A percentile compares a stretch with the other conserved stretches of the same genome.
Conservation (phyloP, 352 stramenopile species). For the Aphanomyces stellatus region DNA sequence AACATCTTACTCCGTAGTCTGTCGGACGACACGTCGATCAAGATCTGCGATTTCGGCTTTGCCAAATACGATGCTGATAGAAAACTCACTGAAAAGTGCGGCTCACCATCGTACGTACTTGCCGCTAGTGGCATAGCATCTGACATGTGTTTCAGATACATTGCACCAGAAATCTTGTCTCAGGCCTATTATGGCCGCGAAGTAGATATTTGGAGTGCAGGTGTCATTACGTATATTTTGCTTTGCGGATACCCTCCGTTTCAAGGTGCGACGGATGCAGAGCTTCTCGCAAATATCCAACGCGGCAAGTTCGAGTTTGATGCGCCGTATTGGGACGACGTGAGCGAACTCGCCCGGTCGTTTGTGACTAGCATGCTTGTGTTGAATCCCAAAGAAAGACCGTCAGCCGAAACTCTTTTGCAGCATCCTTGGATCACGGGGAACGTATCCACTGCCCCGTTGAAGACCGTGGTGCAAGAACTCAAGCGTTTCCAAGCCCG, state of each 20-base stretch:
- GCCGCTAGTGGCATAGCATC: slow-evolving; percentile 30
- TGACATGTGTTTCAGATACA: slow-evolving; percentile 61
- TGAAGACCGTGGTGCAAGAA: slow-evolving; percentile 82
- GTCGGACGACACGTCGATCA: slow-evolving; percentile 72
- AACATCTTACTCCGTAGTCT: slow-evolving; percentile 78
- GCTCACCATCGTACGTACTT: slow-evolving; percentile 73
- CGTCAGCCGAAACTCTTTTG: slow-evolving; percentile 60
- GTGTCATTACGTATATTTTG: slow-evolving; percentile 88
- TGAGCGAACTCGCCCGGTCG: slow-evolving; percentile 90
- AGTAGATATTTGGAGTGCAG: slow-evolving; percentile 81
- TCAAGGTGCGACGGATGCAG: slow-evolving; percentile 45
- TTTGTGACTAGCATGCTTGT: slow-evolving; percentile 90
- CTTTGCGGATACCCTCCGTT: slow-evolving; percentile 96
- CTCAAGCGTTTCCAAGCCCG: slow-evolving; percentile 91
- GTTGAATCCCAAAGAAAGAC: slow-evolving; percentile 73
- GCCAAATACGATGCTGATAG: slow-evolving; percentile 58
- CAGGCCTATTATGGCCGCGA: slow-evolving; percentile 75
- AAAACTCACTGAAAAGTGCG: slow-evolving; percentile 55
- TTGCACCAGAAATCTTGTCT: slow-evolving; percentile 73
- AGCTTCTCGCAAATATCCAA: slow-evolving; percentile 77
- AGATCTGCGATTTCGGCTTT: slow-evolving; percentile 77
- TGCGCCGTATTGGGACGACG: slow-evolving; percentile 90
- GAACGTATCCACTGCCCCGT: slow-evolving; percentile 46
- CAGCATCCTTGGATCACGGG: slow-evolving; percentile 79
- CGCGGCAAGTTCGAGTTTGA: slow-evolving; percentile 85